Conservation (phyloP, 2,329 filamentous ascomycete species). For the Ophiostoma ulmi region DNA sequence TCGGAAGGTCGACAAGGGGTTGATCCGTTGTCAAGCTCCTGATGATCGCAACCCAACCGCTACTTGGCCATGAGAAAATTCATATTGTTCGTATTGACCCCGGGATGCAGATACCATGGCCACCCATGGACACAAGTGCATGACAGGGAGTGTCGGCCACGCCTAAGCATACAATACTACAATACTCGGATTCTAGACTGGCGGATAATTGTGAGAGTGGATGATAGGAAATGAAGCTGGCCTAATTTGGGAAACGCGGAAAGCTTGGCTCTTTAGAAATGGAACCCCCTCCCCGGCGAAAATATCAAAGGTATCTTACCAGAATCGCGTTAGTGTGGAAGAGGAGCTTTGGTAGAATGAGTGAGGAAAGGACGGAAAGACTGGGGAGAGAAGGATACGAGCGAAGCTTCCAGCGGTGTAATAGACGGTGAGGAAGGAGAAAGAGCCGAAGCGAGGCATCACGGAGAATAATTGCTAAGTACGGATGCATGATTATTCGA, state of each 20-base stretch:
- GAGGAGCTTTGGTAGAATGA: not conserved
- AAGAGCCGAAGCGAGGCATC: slow-evolving; percentile 1
- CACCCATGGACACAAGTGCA: not conserved
- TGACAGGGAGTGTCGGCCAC: not conserved
- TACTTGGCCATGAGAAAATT: not conserved
- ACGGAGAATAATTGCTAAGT: not conserved
- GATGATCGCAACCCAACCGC: not conserved
- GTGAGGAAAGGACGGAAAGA: not conserved
- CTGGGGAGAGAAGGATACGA: not conserved
- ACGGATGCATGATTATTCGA: not conserved
- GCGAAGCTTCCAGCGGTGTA: slow-evolving; percentile 2
- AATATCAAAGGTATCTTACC: not conserved
- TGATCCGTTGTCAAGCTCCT: not conserved
- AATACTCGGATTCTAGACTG: not conserved
- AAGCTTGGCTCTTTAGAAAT: slow-evolving; percentile 11
- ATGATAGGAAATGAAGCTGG: slow-evolving; percentile 10
- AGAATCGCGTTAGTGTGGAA: slow-evolving; percentile 7
- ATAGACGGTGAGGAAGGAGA: not conserved
- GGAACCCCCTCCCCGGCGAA: not conserved
- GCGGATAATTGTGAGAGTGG: not conserved
- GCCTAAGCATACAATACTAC: not conserved
- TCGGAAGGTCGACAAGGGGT: slow-evolving; percentile 3
- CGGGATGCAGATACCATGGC: not conserved
- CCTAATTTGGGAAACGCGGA: not conserved
- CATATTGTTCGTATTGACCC: slow-evolving; percentile 2